A percentile compares a stretch with the other conserved stretches of the same genome.
phyloP scores from a whole-genome alignment of 306 rosid species.

The Astragalus membranaceus region DNA sequence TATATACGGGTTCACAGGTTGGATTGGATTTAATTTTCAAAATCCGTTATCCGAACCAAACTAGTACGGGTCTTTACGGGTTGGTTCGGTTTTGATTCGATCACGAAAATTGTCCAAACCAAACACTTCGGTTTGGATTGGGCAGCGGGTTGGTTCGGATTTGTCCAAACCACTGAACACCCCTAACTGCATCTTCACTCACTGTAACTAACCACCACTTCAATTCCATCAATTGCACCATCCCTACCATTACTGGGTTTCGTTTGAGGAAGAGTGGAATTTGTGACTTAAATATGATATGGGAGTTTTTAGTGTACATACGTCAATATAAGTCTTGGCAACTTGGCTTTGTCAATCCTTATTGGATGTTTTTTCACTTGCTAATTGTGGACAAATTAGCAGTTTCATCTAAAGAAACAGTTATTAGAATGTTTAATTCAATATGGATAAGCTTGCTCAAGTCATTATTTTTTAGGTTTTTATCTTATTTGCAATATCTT shows the following conservation, averaged over 20 bases:
- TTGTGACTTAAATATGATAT: not conserved
- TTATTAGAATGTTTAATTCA: not conserved
- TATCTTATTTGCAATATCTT: not conserved
- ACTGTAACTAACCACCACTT: not conserved
- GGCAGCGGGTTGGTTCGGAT: too few species aligned
- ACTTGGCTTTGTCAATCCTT: not conserved
- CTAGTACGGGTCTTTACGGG: too few species aligned
- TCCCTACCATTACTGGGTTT: not conserved
- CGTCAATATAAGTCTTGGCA: not conserved
- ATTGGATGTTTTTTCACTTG: not conserved
- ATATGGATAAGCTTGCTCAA: not conserved
- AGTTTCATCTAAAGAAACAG: not conserved
- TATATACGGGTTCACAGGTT: too few species aligned
- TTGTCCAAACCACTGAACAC: too few species aligned
- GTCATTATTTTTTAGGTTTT: not conserved
- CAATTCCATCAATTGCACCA: not conserved
- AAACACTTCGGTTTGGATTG: too few species aligned
- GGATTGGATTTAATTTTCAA: too few species aligned
- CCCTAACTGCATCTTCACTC: not conserved
- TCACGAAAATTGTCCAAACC: too few species aligned
- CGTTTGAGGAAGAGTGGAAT: not conserved
- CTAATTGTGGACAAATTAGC: constrained; percentile 1
- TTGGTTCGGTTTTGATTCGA: too few species aligned
- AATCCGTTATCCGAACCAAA: too few species aligned
- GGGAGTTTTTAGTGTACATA: not conserved